Percentiles rank a stretch among this genome's conserved stretches.
These are phyloP conservation scores for Metarhizium anisopliae DNA, from an alignment of 2,329 filamentous ascomycete genomes.

Conservation along the genomic window DNA sequence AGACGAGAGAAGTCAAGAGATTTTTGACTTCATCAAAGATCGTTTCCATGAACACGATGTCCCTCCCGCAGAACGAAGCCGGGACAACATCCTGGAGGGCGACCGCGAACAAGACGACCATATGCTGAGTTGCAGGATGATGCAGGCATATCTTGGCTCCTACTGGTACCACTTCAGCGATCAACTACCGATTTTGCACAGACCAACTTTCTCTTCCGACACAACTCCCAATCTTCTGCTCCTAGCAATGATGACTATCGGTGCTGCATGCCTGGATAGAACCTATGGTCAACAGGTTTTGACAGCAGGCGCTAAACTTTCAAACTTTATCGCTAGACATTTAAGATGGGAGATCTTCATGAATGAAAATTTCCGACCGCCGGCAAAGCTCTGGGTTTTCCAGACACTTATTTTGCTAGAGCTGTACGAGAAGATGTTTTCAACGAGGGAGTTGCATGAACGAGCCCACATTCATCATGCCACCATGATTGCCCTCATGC, in stretches of 20 bases:
- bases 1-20: constrained; percentile 75
- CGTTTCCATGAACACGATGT: constrained; percentile 77
- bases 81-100: constrained; percentile 70
- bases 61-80: constrained; percentile 62
- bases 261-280: constrained; percentile 81
- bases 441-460: constrained; percentile 83
- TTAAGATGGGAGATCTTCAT: constrained; percentile 95
- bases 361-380: constrained; percentile 79
- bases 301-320: constrained; percentile 69
- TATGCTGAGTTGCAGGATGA: constrained; percentile 80
- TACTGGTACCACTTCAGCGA: constrained; percentile 95
- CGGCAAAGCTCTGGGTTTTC: constrained; percentile 93
- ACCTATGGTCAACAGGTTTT: constrained; percentile 66
- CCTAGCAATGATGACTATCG: constrained; percentile 84
- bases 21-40: constrained; percentile 72
- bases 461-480: constrained; percentile 94
- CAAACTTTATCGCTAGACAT: constrained; percentile 87
- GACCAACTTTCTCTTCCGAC: constrained; percentile 85
- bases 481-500: constrained; percentile 91
- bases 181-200: constrained; percentile 89
- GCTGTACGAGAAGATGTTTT: constrained; percentile 97
- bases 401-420: constrained; percentile 84
- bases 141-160: constrained; percentile 87
- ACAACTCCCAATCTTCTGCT: constrained; percentile 77
- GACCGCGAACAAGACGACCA: constrained; percentile 58